phyloP scores from a whole-genome alignment of 331 rosid genomes.

The Acacia concinna region DNA sequence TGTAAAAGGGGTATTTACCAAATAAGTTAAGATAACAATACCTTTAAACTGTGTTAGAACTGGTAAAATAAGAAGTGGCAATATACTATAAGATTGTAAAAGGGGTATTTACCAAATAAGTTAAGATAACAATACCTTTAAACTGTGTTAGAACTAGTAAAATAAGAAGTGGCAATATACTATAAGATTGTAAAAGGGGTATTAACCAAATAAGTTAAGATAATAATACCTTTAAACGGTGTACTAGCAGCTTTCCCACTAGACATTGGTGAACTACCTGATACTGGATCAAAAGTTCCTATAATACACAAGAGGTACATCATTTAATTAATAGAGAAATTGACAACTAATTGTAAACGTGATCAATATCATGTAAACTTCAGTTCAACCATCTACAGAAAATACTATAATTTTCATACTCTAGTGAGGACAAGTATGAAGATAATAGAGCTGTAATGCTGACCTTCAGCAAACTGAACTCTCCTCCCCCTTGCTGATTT shows the following conservation, averaged over 20 bases:
- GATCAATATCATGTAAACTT: slow-evolving; percentile 4
- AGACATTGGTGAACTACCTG: slow-evolving; percentile 34
- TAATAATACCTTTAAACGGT: slow-evolving; percentile 39
- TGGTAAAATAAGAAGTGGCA: slow-evolving; percentile 16
- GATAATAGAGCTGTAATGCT: slow-evolving; percentile 22
- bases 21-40: slow-evolving; percentile 25
- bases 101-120: slow-evolving; percentile 19
- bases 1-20: slow-evolving; percentile 15
- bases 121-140: slow-evolving; percentile 40
- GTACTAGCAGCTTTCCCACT: slow-evolving; percentile 49
- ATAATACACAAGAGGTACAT: slow-evolving; percentile 23
- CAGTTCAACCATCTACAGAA: slow-evolving; percentile 19
- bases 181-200: slow-evolving; percentile 8
- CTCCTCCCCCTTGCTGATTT: slow-evolving; percentile 65
- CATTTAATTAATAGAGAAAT: slow-evolving; percentile 20
- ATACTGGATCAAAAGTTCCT: slow-evolving; percentile 42
- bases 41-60: slow-evolving; percentile 43
- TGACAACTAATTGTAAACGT: slow-evolving; percentile 5
- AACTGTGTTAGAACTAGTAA: slow-evolving; percentile 27
- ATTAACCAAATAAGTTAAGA: slow-evolving; percentile 16
- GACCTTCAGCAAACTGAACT: slow-evolving; percentile 81
- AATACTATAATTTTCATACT: slow-evolving; percentile 15
- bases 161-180: slow-evolving; percentile 2
- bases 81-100: not conserved
- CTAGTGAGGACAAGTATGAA: slow-evolving; percentile 23